Percentiles rank a stretch among this genome's conserved stretches.
Conservation (phyloP, 2,329 filamentous ascomycete genomes). For the Paecilomyces niveus region DNA sequence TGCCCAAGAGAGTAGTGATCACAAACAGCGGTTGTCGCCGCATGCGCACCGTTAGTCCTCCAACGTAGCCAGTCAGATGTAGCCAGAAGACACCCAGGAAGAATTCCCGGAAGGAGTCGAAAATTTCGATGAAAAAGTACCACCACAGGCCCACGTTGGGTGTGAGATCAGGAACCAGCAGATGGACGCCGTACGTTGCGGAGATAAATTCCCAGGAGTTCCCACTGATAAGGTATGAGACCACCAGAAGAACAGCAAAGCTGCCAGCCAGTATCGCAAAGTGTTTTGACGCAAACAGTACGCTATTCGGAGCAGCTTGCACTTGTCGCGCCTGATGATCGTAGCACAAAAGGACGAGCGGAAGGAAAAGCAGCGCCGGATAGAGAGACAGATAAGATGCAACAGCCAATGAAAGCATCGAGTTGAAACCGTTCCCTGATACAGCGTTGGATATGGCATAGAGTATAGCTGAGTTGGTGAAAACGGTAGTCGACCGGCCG, state of each 20-base stretch:
- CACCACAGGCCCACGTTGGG: conserved; percentile 97
- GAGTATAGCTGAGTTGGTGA: conserved; percentile 82
- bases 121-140: conserved; percentile 99
- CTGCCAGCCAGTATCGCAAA: conserved; percentile 48
- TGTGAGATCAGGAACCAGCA: conserved; percentile 84
- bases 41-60: conserved; percentile 74
- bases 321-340: conserved; percentile 49
- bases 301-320: conserved; percentile 19
- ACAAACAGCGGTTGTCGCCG: conserved; percentile 81
- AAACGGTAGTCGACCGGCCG: conserved; percentile 78
- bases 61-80: conserved; percentile 83
- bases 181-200: conserved; percentile 87
- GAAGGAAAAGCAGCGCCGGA: conserved; percentile 76
- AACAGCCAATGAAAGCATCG: conserved; percentile 78
- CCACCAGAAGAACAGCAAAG: conserved; percentile 56
- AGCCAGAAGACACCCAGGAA: conserved; percentile 98
- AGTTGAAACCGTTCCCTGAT: conserved; percentile 62
- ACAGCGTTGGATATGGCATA: conserved; percentile 77
- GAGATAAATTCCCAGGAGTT: conserved; percentile 80
- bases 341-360: conserved; percentile 72
- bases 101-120: conserved; percentile 94
- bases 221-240: conserved; percentile 67
- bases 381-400: conserved; percentile 91
- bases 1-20: conserved; percentile 73
- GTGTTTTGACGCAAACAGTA: conserved; percentile 50